Conservation (phyloP, 1,284 basidiomycete genomes). For the Exsudoporus floridanus region DNA sequence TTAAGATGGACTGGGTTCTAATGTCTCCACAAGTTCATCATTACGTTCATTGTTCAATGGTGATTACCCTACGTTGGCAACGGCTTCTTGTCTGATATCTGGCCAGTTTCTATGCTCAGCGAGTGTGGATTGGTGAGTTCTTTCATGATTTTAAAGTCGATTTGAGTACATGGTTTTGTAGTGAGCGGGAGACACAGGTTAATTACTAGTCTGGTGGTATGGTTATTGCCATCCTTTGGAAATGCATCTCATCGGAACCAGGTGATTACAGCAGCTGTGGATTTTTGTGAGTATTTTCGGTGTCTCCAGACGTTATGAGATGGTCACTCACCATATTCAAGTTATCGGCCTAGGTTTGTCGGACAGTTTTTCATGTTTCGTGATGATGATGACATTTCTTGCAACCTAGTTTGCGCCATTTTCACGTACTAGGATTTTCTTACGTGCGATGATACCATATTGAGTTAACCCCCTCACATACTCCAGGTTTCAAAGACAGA, state of each 20-base stretch:
- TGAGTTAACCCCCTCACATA: not conserved
- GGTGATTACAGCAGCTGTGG: slow-evolving; percentile 2
- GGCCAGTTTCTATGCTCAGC: slow-evolving; percentile 6
- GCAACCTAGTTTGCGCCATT: slow-evolving; percentile 1
- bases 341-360: slow-evolving; percentile 10
- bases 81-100: not conserved
- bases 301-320: not conserved
- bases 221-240: not conserved
- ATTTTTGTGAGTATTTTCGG: slow-evolving; percentile 1
- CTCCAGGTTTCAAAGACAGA: slow-evolving; percentile 3
- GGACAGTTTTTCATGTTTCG: not conserved
- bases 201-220: slow-evolving; percentile 5
- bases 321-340: slow-evolving; percentile 2
- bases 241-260: not conserved
- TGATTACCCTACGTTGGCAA: not conserved
- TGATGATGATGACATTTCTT: not conserved
- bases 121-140: slow-evolving; percentile 10
- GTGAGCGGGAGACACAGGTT: slow-evolving; percentile 6
- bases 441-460: not conserved
- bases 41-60: slow-evolving; percentile 10
- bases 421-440: not conserved
- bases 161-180: not conserved
- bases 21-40: slow-evolving; percentile 1
- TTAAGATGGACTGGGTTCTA: not conserved
- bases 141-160: not conserved